Evolutionary conservation across 1,139 yeast species (phyloP), one percentile per base, ranked within the genome.

Genomic region (Debaryomycetaceae sp.): DNA sequence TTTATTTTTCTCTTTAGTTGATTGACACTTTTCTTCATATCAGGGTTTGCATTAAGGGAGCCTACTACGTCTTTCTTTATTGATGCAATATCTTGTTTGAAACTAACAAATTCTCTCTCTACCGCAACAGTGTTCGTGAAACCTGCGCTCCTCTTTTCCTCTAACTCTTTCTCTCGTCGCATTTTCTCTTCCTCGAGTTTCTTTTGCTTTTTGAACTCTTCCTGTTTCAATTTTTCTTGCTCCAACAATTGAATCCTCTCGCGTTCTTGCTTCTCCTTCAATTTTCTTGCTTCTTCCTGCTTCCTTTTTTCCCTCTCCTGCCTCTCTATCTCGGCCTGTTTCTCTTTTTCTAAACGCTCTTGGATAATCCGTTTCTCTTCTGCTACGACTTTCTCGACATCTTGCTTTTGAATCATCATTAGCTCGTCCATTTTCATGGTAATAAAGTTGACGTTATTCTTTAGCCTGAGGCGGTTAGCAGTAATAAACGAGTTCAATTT

Each of bases 1-100:
- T 88, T 88, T 49, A 92, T 78, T 51, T 83, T 80, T 40, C 97
- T 70, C 55, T 84, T 83, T 40, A 50, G 61, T 57, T 55, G 60
- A 22, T 75, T 73, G 18, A 73, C 65, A 15, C 61, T 62, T 43
- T 68, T 69, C 45, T 75, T 71, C 36, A 73, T 55, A 17, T 67
- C 73, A 24, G 70, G 65, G 42, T 80, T 65, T 6, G 48, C 46
- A 40, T 56, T 56, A 5, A 83, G 74, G 30, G 68, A 70, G 30
- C 64, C 70, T 6, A 78, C 82, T 30, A 91, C 73, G 17, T 74
- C 67, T 1, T 52, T 48, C 52, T 88, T 87, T 45, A 88, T 85
- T 30, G 73, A 75, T 5, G 56, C 58, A 40, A 87, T 86, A 47
- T 74, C 75, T 36, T 72, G 59, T 50, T 75, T 80, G 52, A 85